Evolutionary conservation across 345 rosid species (phyloP), one percentile per base, ranked within the genome.

Genomic region (Salix koriyanagi): DNA sequence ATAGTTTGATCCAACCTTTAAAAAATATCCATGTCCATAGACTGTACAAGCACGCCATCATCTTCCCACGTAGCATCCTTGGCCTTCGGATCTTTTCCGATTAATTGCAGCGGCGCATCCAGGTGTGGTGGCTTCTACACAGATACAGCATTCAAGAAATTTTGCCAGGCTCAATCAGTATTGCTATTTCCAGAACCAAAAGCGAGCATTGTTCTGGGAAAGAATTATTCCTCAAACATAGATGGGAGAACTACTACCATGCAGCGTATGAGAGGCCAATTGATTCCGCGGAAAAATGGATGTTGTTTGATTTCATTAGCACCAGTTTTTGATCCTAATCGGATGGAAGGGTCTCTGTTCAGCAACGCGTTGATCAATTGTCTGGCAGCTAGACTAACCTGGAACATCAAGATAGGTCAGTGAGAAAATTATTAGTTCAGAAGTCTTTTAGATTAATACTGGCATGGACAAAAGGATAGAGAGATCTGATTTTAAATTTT

Each of bases 211-310:
- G 26, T 6, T 2, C 1, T 7, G 12, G 8, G 42, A 28, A 28
- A 48, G 32, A 68, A 26, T 34, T 44, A 30, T 7, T 52, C 52
- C 19, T 32, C 54, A 36, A 52, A 50, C 21, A 37, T 28, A 58
- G 44, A 19, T 6, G 6, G 52, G 46, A 21, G 8, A 2, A 30
- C 32, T 36, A 46, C 46, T 90, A 96, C 99, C 99, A 85, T 91
- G 94, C 90, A 79, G 54, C 98, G 96, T 14, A 93, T 89, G 26
- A 96, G 93, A 79, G 98, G 94, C 99, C 99, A 96, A 78, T 86
- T 88, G 67, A 96, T 90, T 74, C 89, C 94, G 8, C 90, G 92
- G 86, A 93, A 96, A 82, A 96, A 96, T 69, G 93, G 91, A 56
- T 93, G 99, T 65, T 92, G 89, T 79, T 93, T 96, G 80, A 96